Conservation (phyloP, 129 eudicot species). For the Centaurea solstitialis region DNA sequence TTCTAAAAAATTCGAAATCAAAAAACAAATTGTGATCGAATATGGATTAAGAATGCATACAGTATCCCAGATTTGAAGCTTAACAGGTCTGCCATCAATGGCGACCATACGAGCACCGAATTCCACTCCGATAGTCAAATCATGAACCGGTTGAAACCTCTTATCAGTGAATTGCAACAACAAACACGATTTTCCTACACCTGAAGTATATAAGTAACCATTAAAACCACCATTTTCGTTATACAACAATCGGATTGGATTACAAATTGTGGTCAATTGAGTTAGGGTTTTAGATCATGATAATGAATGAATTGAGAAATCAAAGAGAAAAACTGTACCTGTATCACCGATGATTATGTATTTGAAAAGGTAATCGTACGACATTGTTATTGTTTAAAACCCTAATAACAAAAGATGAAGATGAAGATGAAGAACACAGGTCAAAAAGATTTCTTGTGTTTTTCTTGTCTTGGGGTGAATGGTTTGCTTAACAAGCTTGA, state of each 20-base stretch:
- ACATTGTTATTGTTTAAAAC: slow-evolving; percentile 57
- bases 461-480: neutral
- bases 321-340: slow-evolving; percentile 26
- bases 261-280: neutral
- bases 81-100: slow-evolving; percentile 61
- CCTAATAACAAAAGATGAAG: neutral
- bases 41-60: slow-evolving; percentile 28
- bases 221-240: neutral
- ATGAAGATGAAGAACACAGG: slow-evolving; percentile 11
- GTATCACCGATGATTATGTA: slow-evolving; percentile 95
- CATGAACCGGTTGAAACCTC: slow-evolving; percentile 94
- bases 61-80: slow-evolving; percentile 97
- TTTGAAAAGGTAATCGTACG: slow-evolving; percentile 91
- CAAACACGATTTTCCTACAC: slow-evolving; percentile 90
- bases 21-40: neutral
- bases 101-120: slow-evolving; percentile 93
- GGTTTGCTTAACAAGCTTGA: slow-evolving; percentile 14
- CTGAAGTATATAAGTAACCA: slow-evolving; percentile 27
- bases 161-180: slow-evolving; percentile 88
- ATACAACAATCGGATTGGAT: neutral
- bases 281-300: slow-evolving; percentile 28
- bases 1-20: neutral
- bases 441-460: neutral
- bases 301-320: neutral
- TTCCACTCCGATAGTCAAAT: slow-evolving; percentile 86